Base-by-base conservation (phyloP, 2,329 filamentous ascomycete species). In the Alternaria sp. region DNA sequence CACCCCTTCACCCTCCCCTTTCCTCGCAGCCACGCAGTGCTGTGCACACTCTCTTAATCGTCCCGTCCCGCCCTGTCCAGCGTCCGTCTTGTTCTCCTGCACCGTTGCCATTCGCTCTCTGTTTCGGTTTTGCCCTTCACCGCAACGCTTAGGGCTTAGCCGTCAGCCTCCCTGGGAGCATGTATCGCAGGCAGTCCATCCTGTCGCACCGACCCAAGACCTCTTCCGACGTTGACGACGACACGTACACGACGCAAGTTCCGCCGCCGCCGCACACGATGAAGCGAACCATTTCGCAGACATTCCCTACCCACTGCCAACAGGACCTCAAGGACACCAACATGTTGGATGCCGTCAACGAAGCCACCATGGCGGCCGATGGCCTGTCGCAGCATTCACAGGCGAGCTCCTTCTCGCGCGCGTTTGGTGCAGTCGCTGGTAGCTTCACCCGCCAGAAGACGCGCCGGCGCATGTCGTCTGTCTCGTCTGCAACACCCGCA, bases 151-250 rank as follows among this genome's bases (percentile, higher is more conserved):
- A 29, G 36, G 34, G 49, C 52, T 49, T 26, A 29, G 45, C 53
- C 54, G 50, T 50, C 61, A 63, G 64, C 67, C 61, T 64, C 70
- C 60, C 63, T 67, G 63, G 63, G 67, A 64, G 44, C 44, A 76
- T 75, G 71, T 68, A 77, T 71, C 75, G 72, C 67, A 71, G 69
- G 53, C 62, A 70, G 45, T 76, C 74, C 26, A 68, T 73, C 59
- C 72, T 77, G 65, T 67, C 74, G 53, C 75, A 75, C 65, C 73
- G 76, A 40, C 76, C 76, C 44, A 77, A 77, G 66, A 77, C 76
- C 21, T 76, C 74, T 48, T 81, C 84, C 67, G 77, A 81, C 68
- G 77, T 77, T 64, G 74, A 79, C 74, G 70, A 77, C 54, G 31
- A 60, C 53, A 66, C 76, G 17, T 40, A 34, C 54, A 57, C 65